Percentiles rank a stretch among this genome's conserved stretches.
Evolutionary conservation across 768 basidiomycete species (phyloP).

Genomic region (Amanita inopinata): DNA sequence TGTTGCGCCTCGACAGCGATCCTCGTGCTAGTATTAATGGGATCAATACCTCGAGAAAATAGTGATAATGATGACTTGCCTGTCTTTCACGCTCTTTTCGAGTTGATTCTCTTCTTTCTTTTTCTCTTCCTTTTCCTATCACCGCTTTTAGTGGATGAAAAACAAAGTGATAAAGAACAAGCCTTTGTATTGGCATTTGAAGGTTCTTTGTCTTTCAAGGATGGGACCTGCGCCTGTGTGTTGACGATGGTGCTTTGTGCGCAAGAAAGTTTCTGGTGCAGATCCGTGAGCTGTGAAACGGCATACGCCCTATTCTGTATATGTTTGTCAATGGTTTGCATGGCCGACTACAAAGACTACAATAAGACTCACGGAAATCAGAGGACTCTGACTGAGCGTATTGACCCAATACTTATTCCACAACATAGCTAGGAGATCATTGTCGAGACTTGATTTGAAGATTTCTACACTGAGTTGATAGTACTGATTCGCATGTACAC

Average conservation of each 20-base stretch:
- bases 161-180: background rate
- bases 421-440: constrained; percentile 75
- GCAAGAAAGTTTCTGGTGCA: constrained; percentile 82
- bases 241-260: constrained; percentile 48
- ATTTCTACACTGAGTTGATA: constrained; percentile 92
- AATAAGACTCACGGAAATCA: constrained; percentile 65
- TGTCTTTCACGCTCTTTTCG: constrained; percentile 84
- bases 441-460: constrained; percentile 88
- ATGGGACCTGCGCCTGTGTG: constrained; percentile 50
- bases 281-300: constrained; percentile 81
- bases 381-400: constrained; percentile 85
- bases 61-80: constrained; percentile 33
- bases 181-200: constrained; percentile 32
- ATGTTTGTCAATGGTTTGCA: background rate
- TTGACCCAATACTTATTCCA: constrained; percentile 99
- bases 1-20: constrained; percentile 90
- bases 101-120: constrained; percentile 87
- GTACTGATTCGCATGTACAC: constrained; percentile 95
- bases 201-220: constrained; percentile 41
- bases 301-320: constrained; percentile 87
- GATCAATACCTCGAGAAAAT: background rate
- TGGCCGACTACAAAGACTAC: background rate
- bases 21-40: constrained; percentile 47
- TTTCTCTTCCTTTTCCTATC: constrained; percentile 56
- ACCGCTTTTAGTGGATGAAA: constrained; percentile 13